A percentile compares a stretch with the other conserved stretches of the same genome.
Evolutionary conservation across 73 alveolate species (phyloP).

Genomic region (Paramecium bursaria): DNA sequence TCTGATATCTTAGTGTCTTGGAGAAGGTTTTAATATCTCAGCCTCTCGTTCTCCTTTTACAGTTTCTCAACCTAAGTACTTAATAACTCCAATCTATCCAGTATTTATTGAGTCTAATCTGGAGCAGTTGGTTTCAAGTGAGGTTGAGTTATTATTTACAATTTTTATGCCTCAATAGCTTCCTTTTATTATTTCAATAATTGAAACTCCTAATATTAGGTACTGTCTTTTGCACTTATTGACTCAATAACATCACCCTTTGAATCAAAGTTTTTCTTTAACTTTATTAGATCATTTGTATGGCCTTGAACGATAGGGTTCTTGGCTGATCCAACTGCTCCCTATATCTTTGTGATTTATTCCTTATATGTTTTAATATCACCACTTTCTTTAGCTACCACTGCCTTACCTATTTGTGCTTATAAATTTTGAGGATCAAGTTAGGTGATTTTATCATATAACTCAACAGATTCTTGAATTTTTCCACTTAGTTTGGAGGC

Average conservation of each 20-base stretch:
- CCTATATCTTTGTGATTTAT: not conserved
- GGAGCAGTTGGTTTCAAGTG: too few species aligned
- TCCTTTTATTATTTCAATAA: not conserved
- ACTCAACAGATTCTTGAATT: constrained; percentile 2
- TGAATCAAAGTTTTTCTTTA: constrained; percentile 10
- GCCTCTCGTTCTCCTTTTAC: not conserved
- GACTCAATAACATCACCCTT: constrained; percentile 2
- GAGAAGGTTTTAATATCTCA: too few species aligned
- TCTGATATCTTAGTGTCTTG: too few species aligned
- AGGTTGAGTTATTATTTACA: too few species aligned
- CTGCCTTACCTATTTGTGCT: constrained; percentile 14
- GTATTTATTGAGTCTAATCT: not conserved
- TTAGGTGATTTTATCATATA: not conserved
- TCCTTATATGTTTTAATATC: constrained; percentile 6
- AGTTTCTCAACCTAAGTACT: not conserved
- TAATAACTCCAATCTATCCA: not conserved
- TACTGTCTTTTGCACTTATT: not conserved
- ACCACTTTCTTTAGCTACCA: not conserved
- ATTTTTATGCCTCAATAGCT: constrained; percentile 7
- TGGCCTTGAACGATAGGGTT: constrained; percentile 28
- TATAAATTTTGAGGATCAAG: not conserved
- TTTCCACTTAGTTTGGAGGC: not conserved
- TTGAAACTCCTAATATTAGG: not conserved
- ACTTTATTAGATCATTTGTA: not conserved
- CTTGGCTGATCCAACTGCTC: constrained; percentile 14